A percentile compares a stretch with the other conserved stretches of the same genome.
These are phyloP conservation scores for rapeseed (Brassica napus) DNA, from an alignment of 345 rosid genomes.

Conservation along the genomic window DNA sequence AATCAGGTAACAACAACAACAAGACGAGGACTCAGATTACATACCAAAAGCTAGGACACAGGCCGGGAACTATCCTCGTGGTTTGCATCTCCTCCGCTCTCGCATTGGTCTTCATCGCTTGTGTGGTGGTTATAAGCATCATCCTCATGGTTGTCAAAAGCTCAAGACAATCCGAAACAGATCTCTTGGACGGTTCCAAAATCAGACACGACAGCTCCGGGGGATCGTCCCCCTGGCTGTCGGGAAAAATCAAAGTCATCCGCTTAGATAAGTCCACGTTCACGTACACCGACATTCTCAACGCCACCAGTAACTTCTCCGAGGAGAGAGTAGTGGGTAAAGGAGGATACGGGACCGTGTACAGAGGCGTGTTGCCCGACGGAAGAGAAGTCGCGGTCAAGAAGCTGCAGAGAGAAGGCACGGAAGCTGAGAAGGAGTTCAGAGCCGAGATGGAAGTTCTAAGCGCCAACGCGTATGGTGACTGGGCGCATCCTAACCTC, in stretches of 20 bases:
- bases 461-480: conserved; percentile 68
- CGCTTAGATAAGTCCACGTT: conserved; percentile 77
- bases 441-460: conserved; percentile 94
- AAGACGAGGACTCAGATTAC: background rate
- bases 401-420: conserved; percentile 82
- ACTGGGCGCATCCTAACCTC: conserved; percentile 93
- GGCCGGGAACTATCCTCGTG: conserved; percentile 34
- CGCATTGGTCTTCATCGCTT: conserved; percentile 41
- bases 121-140: conserved; percentile 51
- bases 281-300: conserved; percentile 76
- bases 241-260: conserved; percentile 71
- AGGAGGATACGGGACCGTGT: conserved; percentile 90
- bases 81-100: conserved; percentile 48
- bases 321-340: conserved; percentile 75
- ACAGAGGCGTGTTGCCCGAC: conserved; percentile 71
- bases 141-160: conserved; percentile 45
- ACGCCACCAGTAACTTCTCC: conserved; percentile 77
- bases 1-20: conserved; percentile 15
- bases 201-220: conserved; percentile 64
- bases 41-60: conserved; percentile 22
- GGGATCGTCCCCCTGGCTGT: conserved; percentile 71
- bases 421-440: conserved; percentile 85
- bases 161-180: conserved; percentile 43
- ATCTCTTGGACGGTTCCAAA: conserved; percentile 55
- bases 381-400: conserved; percentile 91